Base-by-base conservation (phyloP, 2,329 filamentous ascomycete genomes). In the Penicillium sp. region DNA sequence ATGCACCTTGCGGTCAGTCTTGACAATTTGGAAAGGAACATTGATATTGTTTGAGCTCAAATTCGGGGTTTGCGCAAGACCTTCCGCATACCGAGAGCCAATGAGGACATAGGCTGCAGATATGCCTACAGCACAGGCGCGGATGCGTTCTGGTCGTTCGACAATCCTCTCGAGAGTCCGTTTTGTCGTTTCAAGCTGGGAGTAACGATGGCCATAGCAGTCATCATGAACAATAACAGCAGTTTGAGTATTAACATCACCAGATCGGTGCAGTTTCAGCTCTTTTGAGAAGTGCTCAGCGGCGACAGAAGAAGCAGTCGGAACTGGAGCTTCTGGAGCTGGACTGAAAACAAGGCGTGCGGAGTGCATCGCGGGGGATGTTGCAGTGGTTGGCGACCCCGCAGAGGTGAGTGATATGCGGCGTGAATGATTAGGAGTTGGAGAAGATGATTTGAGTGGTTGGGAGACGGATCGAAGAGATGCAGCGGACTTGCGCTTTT, bases 121-220 rank as follows among this genome's bases (percentile, higher is more conserved):
- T 6, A 97, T 81, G 3, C 94, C 94, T 47, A 97, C 71, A 0
- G 93, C 84, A 57, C 86, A 86, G 5, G 94, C 94, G 64, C 89
- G 89, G 61, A 99, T 86, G 56, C 94, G 83, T 77, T 99, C 94
- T 0, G 94, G 94, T 11, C 94, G 83, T 75, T 99, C 94, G 46
- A 99, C 92, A 61, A 99, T 96, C 54, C 87, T 89, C 66, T 80
- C 85, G 1, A 55, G 97, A 80, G 16, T 83, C 82, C 42, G 78
- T 82, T 66, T 88, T 88, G 22, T 85, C 88, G 0, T 91, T 88
- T 64, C 89, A 87, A 4, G 91, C 42, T 94, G 84, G 11, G 92
- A 90, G 73, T 87, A 99, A 22, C 91, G 87, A 75, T 99, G 94
- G 25, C 93, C 92, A 71, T 97, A 99, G 74, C 93, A 96, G 50